phyloP scores from a whole-genome alignment of 2,329 filamentous ascomycete species.

The Fusarium sp. region DNA sequence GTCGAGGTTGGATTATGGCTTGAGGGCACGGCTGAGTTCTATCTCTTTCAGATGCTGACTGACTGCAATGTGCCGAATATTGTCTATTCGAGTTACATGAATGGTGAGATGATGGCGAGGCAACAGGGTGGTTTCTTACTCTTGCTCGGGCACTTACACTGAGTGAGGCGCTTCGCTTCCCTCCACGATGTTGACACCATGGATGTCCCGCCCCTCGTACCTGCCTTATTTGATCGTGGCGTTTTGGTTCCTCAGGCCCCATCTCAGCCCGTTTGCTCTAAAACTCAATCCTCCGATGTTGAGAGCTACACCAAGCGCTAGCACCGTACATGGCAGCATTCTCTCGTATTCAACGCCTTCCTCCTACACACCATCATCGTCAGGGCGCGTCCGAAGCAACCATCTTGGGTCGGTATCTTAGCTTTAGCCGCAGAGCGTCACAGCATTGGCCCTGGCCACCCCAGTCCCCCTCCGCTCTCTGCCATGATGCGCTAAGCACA shows the following conservation, averaged over 20 bases:
- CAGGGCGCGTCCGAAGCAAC: constrained; percentile 15
- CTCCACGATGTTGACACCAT: neutral
- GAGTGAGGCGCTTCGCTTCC: neutral
- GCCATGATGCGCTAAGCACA: constrained; percentile 25
- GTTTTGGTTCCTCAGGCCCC: constrained; percentile 23
- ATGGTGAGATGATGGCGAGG: neutral
- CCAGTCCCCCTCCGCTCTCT: neutral
- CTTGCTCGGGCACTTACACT: neutral
- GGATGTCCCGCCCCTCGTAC: neutral
- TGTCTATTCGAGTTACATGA: neutral
- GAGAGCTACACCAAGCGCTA: neutral
- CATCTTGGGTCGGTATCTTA: constrained; percentile 19
- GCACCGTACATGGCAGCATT: constrained; percentile 22
- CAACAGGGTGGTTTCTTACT: neutral
- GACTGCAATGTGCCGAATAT: neutral
- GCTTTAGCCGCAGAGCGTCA: constrained; percentile 16
- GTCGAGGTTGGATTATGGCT: constrained; percentile 25
- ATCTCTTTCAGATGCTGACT: neutral
- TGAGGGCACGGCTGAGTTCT: neutral
- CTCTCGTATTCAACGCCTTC: constrained; percentile 41
- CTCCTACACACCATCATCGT: constrained; percentile 25
- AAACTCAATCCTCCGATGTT: constrained; percentile 18
- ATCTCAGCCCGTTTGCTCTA: constrained; percentile 13
- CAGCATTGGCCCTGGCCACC: constrained; percentile 14
- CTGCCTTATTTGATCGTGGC: neutral